Evolutionary conservation across 2,329 filamentous ascomycete species (phyloP).

Genomic region (Microdochium nivale): DNA sequence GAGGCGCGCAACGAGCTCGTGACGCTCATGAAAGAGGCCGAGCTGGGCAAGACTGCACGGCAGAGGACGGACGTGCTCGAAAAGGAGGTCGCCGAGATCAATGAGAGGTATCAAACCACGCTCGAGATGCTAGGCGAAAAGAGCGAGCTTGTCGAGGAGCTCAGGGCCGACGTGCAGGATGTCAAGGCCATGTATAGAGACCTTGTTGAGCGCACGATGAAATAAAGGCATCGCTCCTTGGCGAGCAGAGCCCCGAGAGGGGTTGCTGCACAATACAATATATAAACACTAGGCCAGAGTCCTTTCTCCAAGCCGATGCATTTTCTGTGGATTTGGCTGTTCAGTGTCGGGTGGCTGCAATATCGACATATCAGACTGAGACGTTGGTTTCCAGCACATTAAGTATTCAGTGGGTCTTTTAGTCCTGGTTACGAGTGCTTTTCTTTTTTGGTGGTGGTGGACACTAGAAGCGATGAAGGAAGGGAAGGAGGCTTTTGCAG

Average conservation of each 20-base stretch:
- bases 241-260: too few species aligned
- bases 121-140: conserved; percentile 95
- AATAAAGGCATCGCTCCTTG: conserved; percentile 29
- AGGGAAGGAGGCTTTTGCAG: too few species aligned
- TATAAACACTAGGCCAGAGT: too few species aligned
- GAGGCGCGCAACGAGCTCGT: conserved; percentile 92
- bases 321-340: too few species aligned
- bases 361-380: too few species aligned
- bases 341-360: too few species aligned
- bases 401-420: too few species aligned
- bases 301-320: too few species aligned
- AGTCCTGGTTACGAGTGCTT: too few species aligned
- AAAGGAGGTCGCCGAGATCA: conserved; percentile 57
- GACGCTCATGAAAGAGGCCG: conserved; percentile 75
- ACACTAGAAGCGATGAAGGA: too few species aligned
- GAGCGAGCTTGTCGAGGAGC: conserved; percentile 88
- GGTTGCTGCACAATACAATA: neutral
- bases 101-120: conserved; percentile 78
- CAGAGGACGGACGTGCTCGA: conserved; percentile 57
- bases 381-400: too few species aligned
- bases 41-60: conserved; percentile 55
- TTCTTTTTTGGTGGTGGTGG: too few species aligned
- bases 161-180: conserved; percentile 81
- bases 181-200: conserved; percentile 96
- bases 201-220: conserved; percentile 76